Percentiles rank a stretch among this genome's conserved stretches.
phyloP scores from a whole-genome alignment of 192 early-diverging fungal species.

The Gryganskiella cystojenkinii region DNA sequence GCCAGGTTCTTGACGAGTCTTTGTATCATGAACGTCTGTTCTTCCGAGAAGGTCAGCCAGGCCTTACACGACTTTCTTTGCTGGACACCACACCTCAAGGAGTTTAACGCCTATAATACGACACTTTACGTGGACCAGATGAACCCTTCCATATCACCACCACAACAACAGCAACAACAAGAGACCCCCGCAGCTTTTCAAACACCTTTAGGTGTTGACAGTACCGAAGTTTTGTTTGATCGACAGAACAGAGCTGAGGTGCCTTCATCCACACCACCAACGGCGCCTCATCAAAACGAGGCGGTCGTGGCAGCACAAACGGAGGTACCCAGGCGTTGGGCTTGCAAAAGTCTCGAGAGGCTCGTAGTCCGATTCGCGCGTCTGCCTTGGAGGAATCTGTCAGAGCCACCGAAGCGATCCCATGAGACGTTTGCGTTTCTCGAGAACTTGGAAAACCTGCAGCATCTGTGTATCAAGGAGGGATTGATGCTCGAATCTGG shows the following conservation, averaged over 20 bases:
- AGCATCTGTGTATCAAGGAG: constrained; percentile 42
- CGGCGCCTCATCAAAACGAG: neutral
- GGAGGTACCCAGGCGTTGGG: constrained; percentile 15
- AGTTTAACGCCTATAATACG: constrained; percentile 45
- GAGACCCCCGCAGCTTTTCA: neutral
- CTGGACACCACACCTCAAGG: constrained; percentile 45
- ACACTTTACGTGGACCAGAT: constrained; percentile 49
- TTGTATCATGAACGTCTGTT: constrained; percentile 44
- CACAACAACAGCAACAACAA: neutral
- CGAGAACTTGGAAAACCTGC: constrained; percentile 12
- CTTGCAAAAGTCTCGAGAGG: constrained; percentile 25
- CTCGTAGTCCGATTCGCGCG: constrained; percentile 36
- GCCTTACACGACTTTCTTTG: constrained; percentile 46
- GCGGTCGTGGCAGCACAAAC: neutral
- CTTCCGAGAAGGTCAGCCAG: constrained; percentile 37
- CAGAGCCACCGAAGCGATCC: constrained; percentile 28
- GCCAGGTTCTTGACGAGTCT: constrained; percentile 22
- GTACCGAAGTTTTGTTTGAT: no score
- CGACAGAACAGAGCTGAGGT: no score
- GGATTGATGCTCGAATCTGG: constrained; percentile 38
- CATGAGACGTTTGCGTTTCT: constrained; percentile 34
- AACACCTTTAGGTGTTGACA: neutral
- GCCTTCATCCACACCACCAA: no score
- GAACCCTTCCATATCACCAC: neutral
- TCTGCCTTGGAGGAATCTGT: constrained; percentile 31